Evolutionary conservation across 495 filamentous ascomycete species (phyloP), one percentile per base, ranked within the genome.

Genomic region (Jackrogersella multiformis): DNA sequence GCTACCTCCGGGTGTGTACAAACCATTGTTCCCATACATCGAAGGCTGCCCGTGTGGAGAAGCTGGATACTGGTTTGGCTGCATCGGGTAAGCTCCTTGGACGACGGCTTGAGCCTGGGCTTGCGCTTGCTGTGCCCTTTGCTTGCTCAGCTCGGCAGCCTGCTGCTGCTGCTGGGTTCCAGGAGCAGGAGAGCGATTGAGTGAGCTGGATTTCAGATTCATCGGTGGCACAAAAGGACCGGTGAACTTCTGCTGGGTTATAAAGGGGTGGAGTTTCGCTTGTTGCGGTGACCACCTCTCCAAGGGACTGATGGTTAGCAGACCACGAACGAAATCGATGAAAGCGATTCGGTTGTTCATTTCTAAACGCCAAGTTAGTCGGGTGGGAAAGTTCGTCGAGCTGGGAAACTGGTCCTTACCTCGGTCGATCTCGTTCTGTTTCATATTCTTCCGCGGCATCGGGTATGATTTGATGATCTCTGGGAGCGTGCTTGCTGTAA

Each of bases 391-490:
- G 8, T 42, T 23, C 2, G 26, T 6, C n/a, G 24, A 38, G 15
- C 2, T 35, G 2, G 21, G 32, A 6, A 4, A 38, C 75, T 87
- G 16, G 10, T 44, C 5, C 67, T 65, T 82, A 97, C 96, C 96
- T 90, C 95, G 83, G 58, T 99, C 96, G 62, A 98, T 88, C 76
- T 99, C 96, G 64, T 88, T 88, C 67, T 90, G 96, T 80, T 99
- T 99, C 96, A 99, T 99, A 66, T 97, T 97, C 80, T 99, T 99
- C 74, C 96, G 82, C 26, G 96, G 96, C 94, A 99, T 96, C 34
- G 95, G 88, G 75, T 99, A 99, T 64, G 90, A 91, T 72, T 95
- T 89, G 77, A 99, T 97, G 66, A 99, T 98, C 59, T 98, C 96
- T 13, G 96, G 93, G 49, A 99, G 77, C 2, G 93, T 96, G 28